Evolutionary conservation across 31 red algal genomes (phyloP).

Genomic region (Endocladia muricata): DNA sequence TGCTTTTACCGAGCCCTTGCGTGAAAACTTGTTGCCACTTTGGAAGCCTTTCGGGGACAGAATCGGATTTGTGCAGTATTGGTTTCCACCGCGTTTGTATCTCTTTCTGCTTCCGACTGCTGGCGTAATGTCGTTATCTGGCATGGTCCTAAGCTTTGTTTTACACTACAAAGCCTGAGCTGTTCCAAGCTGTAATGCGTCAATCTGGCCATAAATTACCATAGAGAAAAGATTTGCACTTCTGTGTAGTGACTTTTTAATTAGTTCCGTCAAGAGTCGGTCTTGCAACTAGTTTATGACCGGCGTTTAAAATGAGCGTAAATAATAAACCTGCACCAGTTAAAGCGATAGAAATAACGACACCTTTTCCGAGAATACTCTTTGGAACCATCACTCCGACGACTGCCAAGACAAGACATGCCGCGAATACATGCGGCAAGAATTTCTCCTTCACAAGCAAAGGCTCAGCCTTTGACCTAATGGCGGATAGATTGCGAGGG

Average conservation of each 20-base stretch:
- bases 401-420: constrained; percentile 26
- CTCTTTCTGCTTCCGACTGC: constrained; percentile 18
- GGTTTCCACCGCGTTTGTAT: constrained; percentile 19
- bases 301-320: constrained; percentile 40
- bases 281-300: constrained; percentile 56
- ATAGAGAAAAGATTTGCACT: not conserved
- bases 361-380: constrained; percentile 20
- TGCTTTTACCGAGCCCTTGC: no score
- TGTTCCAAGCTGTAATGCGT: not conserved
- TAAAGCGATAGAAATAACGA: not conserved
- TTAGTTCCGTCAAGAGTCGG: constrained; percentile 61
- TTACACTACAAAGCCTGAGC: constrained; percentile 5
- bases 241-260: no score
- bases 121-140: not conserved
- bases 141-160: not conserved
- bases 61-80: not conserved
- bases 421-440: constrained; percentile 32
- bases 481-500: constrained; percentile 15
- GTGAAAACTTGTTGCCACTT: no score
- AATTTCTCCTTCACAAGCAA: constrained; percentile 58
- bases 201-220: not conserved
- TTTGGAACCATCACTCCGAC: constrained; percentile 10
- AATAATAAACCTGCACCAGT: constrained; percentile 18
- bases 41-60: constrained; percentile 16
- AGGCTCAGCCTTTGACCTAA: constrained; percentile 56